Evolutionary conservation across 495 filamentous ascomycete genomes (phyloP).

Genomic region (Hypoxylon crocopeplum): DNA sequence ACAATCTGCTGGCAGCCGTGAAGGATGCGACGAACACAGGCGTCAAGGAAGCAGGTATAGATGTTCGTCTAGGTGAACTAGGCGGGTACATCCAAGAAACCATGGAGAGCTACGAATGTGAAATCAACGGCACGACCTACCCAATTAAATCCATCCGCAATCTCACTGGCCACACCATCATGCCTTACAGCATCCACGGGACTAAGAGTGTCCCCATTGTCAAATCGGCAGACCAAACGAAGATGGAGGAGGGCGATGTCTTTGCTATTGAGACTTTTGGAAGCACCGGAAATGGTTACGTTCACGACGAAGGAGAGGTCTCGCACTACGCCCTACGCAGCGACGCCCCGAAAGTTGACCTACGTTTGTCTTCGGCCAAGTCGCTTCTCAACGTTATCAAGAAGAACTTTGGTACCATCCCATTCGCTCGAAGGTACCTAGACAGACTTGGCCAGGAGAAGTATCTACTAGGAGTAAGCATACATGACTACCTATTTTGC

Average conservation of each 20-base stretch:
- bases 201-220: slow-evolving; percentile 89
- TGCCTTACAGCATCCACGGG: slow-evolving; percentile 86
- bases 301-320: slow-evolving; percentile 81
- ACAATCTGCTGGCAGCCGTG: slow-evolving; percentile 80
- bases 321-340: slow-evolving; percentile 76
- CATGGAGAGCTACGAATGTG: slow-evolving; percentile 90
- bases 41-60: slow-evolving; percentile 83
- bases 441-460: slow-evolving; percentile 87
- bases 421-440: slow-evolving; percentile 85
- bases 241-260: slow-evolving; percentile 94
- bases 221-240: slow-evolving; percentile 77
- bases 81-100: slow-evolving; percentile 80
- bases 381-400: slow-evolving; percentile 83
- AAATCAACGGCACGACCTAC: slow-evolving; percentile 75
- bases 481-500: background rate
- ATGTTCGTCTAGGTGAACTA: slow-evolving; percentile 78
- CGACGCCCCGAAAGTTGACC: slow-evolving; percentile 70
- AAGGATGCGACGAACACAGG: slow-evolving; percentile 89
- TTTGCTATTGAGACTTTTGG: slow-evolving; percentile 96
- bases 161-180: slow-evolving; percentile 88
- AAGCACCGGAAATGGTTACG: slow-evolving; percentile 86
- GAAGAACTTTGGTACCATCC: slow-evolving; percentile 90
- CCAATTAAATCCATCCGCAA: slow-evolving; percentile 88
- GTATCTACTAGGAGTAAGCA: slow-evolving; percentile 80
- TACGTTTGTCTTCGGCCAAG: slow-evolving; percentile 79